Percentiles rank a stretch among this genome's conserved stretches.
Conservation (phyloP, 202 grass and related monocot species). For the Setaria viridis region DNA sequence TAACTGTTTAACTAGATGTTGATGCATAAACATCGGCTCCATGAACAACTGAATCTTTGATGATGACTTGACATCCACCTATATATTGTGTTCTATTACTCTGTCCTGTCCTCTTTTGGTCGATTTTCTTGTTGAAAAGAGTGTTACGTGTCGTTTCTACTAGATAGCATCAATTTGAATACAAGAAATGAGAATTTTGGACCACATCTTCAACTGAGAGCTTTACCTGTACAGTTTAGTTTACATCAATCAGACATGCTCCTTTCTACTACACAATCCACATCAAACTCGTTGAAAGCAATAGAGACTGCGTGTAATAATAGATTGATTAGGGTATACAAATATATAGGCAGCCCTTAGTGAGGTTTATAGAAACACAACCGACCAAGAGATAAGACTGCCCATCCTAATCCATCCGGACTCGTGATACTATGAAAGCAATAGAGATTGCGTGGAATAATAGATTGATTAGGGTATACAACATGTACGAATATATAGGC, state of each 20-base stretch:
- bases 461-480: too few relatives aligned
- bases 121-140: not conserved
- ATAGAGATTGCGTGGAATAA: too few relatives aligned
- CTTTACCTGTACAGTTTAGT: conserved; percentile 24
- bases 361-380: too few relatives aligned
- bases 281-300: not conserved
- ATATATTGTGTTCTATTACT: conserved; percentile 23
- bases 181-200: not conserved
- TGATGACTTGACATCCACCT: conserved; percentile 18
- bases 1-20: not conserved
- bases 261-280: not conserved
- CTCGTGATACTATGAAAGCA: too few relatives aligned
- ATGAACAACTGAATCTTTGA: conserved; percentile 25
- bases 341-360: too few relatives aligned
- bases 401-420: too few relatives aligned
- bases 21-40: conserved; percentile 1
- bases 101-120: not conserved
- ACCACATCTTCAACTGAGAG: conserved; percentile 9
- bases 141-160: not conserved
- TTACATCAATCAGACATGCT: conserved; percentile 32
- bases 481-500: too few relatives aligned
- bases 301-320: too few relatives aligned
- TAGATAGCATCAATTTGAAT: conserved; percentile 10
- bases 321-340: too few relatives aligned
- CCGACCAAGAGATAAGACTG: too few relatives aligned